These are phyloP conservation scores for Verbascum thapsus DNA, from an alignment of 257 asterid species.

Conservation along the genomic window DNA sequence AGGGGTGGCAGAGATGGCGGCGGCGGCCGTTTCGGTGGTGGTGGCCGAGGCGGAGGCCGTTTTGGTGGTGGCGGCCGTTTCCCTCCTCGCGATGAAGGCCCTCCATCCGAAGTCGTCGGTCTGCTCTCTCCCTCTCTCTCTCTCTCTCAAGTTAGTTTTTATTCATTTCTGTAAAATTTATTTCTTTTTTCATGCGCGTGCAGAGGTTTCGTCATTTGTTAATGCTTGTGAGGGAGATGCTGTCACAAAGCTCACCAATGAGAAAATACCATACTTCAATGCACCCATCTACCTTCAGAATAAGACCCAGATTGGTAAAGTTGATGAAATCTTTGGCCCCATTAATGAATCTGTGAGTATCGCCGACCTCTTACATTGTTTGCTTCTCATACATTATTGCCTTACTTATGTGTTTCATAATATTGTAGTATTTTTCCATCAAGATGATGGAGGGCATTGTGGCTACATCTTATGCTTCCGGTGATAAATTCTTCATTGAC, in stretches of 20 bases:
- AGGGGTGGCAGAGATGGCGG: conserved; percentile 76
- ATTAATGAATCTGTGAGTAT: conserved; percentile 91
- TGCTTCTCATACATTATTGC: background rate
- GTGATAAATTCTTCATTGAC: conserved; percentile 93
- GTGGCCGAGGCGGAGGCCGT: conserved; percentile 48
- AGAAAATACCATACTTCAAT: conserved; percentile 88
- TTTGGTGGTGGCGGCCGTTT: conserved; percentile 50
- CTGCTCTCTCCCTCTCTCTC: background rate
- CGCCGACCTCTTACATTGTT: background rate
- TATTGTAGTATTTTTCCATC: conserved; percentile 63
- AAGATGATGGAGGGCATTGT: conserved; percentile 94
- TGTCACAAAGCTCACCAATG: conserved; percentile 79
- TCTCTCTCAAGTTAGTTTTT: background rate
- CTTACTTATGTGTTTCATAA: background rate
- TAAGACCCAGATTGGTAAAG: conserved; percentile 97
- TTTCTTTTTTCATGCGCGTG: conserved; percentile 5
- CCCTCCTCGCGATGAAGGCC: conserved; percentile 70
- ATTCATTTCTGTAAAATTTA: background rate
- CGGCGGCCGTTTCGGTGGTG: conserved; percentile 32
- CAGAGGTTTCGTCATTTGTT: conserved; percentile 82
- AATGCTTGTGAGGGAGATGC: conserved; percentile 98
- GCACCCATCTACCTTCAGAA: conserved; percentile 94
- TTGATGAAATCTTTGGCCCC: conserved; percentile 95
- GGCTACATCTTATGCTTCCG: conserved; percentile 76
- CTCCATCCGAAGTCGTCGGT: conserved; percentile 77